These are phyloP conservation scores for Rutidosis leptorrhynchoides DNA, from an alignment of 129 eudicot genomes.

Conservation along the genomic window DNA sequence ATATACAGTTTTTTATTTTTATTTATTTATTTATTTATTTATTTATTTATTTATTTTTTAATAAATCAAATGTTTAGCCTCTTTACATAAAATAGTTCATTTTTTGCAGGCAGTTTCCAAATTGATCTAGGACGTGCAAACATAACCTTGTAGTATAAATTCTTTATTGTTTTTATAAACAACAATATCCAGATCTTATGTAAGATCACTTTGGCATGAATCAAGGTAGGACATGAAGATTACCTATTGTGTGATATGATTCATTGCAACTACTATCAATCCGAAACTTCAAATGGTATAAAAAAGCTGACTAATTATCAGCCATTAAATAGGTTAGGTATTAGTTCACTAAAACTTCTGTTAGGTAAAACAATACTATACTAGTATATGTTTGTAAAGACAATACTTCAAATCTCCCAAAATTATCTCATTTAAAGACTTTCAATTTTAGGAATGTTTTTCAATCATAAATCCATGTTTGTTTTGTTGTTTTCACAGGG, in stretches of 20 bases:
- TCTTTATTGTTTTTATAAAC: neutral
- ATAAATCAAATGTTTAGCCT: neutral
- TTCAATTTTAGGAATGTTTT: neutral
- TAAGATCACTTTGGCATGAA: neutral
- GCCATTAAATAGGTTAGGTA: conserved; percentile 1
- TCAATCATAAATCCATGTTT: neutral
- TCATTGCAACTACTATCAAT: neutral
- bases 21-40: too few relatives aligned
- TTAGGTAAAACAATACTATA: neutral
- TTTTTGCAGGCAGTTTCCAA: neutral
- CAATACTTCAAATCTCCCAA: neutral
- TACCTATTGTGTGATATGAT: conserved; percentile 15
- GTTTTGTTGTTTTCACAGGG: neutral
- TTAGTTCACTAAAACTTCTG: neutral
- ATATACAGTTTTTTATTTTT: too few relatives aligned
- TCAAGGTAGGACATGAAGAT: conserved; percentile 1
- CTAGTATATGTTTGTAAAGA: neutral
- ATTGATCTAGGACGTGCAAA: too few relatives aligned
- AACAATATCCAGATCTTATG: neutral
- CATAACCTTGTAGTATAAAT: too few relatives aligned
- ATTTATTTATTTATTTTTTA: too few relatives aligned
- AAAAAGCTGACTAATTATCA: neutral
- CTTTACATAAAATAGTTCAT: neutral
- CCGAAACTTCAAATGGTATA: neutral
- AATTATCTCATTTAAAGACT: neutral